Base-by-base conservation (phyloP, 768 basidiomycete species). In the Asterophora lycoperdoides region DNA sequence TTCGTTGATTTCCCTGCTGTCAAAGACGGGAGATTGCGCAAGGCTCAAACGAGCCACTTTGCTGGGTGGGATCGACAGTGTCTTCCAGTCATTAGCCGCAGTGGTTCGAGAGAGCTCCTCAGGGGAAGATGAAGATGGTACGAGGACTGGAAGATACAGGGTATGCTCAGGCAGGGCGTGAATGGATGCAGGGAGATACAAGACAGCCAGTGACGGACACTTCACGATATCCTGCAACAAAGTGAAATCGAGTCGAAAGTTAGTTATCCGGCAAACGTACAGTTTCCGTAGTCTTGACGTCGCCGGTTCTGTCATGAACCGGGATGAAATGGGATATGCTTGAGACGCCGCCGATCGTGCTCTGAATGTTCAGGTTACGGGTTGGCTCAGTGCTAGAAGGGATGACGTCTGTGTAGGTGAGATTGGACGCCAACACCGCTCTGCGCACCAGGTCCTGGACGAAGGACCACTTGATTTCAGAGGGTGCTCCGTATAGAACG, bases 401-500 rank as follows among this genome's bases (percentile, higher is more conserved):
- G 55, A 64, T 56, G 33, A 48, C 48, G 43, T 63, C 59, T 42
- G 60, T 34, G 29, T 67, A 40, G 44, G 61, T 62, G 52, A 67
- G 65, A 23, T 68, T 70, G 29, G 70, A 70, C 46, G 69, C 71
- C 52, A 59, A 58, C 19, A 70, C 72, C 41, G 74, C 74, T 65
- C 80, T 85, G 64, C 75, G 73, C 58, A 87, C 61, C 29, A 89
- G 68, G 53, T 65, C 71, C 55, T 80, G 72, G 57, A 83, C 72
- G 57, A 88, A 74, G 33, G 72, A 66, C 81, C 81, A 81, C 65
- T 84, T 83, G 69, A 70, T 69, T 53, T 71, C 52, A 40, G 81
- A 73, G 32, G 83, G 73, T 46, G 70, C 64, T 23, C 86, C 86
- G 63, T 87, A 88, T n/a, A 89, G 71, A 41, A 80, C 68, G 55